phyloP scores from a whole-genome alignment of 2,329 filamentous ascomycete species.

The Neopestalotiopsis sp. region DNA sequence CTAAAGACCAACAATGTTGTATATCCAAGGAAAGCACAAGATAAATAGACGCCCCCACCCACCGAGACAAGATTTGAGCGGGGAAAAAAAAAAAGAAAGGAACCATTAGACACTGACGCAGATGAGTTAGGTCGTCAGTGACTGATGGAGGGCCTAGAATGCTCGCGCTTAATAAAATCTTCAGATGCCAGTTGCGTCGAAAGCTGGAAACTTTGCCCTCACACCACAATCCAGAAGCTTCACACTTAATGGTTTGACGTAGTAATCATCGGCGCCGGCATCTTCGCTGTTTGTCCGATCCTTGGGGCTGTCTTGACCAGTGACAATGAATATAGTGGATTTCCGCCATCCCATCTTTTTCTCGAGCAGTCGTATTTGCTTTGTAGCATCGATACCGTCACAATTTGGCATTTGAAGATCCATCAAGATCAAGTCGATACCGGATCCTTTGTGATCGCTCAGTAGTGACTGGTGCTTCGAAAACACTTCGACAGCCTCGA shows the following conservation, averaged over 20 bases:
- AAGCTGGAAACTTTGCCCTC: slow-evolving; percentile 13
- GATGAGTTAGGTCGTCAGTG: too few species aligned
- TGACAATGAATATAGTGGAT: slow-evolving; percentile 25
- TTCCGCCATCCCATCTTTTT: slow-evolving; percentile 22
- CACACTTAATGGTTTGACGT: slow-evolving; percentile 18
- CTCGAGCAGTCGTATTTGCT: slow-evolving; percentile 42
- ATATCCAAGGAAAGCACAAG: too few species aligned
- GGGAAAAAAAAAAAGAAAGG: too few species aligned
- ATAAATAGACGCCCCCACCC: too few species aligned
- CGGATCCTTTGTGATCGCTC: slow-evolving; percentile 26
- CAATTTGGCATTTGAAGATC: slow-evolving; percentile 50
- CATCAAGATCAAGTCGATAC: slow-evolving; percentile 47
- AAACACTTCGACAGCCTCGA: slow-evolving; percentile 47
- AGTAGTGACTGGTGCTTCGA: slow-evolving; percentile 20
- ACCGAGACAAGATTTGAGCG: too few species aligned
- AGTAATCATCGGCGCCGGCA: slow-evolving; percentile 20
- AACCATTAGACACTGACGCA: too few species aligned
- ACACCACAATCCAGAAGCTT: slow-evolving; percentile 14
- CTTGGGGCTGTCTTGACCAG: slow-evolving; percentile 31
- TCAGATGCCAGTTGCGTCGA: background rate
- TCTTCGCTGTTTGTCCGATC: slow-evolving; percentile 7
- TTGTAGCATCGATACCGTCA: slow-evolving; percentile 44
- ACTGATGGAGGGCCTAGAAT: too few species aligned
- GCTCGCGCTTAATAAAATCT: too few species aligned
- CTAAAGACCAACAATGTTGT: too few species aligned